A percentile compares a stretch with the other conserved stretches of the same genome.
phyloP scores from a whole-genome alignment of 345 rosid species.

The Erucastrum elatum region DNA sequence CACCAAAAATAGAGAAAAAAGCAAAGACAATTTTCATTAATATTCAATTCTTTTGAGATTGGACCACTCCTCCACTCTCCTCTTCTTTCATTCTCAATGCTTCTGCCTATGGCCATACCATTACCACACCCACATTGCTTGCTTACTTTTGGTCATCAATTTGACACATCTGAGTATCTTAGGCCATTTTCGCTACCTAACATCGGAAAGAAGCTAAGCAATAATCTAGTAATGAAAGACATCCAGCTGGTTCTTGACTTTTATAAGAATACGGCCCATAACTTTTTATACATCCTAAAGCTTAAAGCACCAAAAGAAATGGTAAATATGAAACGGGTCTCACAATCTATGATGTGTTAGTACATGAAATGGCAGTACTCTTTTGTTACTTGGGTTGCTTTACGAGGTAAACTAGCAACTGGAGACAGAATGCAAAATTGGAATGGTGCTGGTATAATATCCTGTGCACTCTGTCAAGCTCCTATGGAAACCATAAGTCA shows the following conservation, averaged over 20 bases:
- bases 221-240: not conserved
- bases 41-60: slow-evolving; percentile 5
- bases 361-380: not conserved
- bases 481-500: too few species aligned
- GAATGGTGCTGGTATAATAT: too few species aligned
- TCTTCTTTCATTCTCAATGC: slow-evolving; percentile 40
- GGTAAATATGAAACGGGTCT: not conserved
- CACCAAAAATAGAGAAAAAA: slow-evolving; percentile 23
- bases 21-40: slow-evolving; percentile 2
- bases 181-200: slow-evolving; percentile 25
- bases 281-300: not conserved
- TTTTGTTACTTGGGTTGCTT: too few species aligned
- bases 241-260: slow-evolving; percentile 28
- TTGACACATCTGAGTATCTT: slow-evolving; percentile 34
- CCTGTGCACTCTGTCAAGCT: too few species aligned
- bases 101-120: slow-evolving; percentile 41
- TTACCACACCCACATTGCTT: slow-evolving; percentile 37
- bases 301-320: not conserved
- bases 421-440: too few species aligned
- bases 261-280: not conserved
- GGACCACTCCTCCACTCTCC: slow-evolving; percentile 43
- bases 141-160: slow-evolving; percentile 35
- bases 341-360: not conserved
- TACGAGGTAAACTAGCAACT: too few species aligned
- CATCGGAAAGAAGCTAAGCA: slow-evolving; percentile 9